Percentiles rank a stretch among this genome's conserved stretches.
Evolutionary conservation across 2,329 filamentous ascomycete species (phyloP).

Genomic region (Gnomoniopsis smithogilvyi): DNA sequence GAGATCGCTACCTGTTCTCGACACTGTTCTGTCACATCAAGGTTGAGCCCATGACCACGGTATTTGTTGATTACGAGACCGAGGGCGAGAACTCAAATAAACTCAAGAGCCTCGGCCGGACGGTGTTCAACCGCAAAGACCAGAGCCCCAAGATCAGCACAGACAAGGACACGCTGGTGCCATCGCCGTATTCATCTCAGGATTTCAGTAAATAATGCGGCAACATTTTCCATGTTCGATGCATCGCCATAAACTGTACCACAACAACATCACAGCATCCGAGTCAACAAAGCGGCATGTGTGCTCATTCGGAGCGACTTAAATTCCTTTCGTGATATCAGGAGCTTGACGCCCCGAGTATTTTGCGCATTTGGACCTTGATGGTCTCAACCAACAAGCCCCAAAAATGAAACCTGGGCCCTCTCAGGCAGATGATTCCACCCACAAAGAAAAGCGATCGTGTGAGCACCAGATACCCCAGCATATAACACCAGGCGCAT

Average conservation of each 20-base stretch:
- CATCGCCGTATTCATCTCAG: conserved; percentile 1
- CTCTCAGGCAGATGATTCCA: not conserved
- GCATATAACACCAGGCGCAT: conserved; percentile 8
- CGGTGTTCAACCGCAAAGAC: conserved; percentile 53
- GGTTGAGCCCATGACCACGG: conserved; percentile 55
- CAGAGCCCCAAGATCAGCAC: conserved; percentile 49
- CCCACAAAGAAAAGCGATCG: conserved; percentile 1
- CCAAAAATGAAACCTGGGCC: not conserved
- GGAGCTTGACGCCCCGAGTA: conserved; percentile 13
- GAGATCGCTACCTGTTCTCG: conserved; percentile 92
- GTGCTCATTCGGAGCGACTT: not conserved
- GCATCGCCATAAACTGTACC: not conserved
- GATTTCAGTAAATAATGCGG: not conserved
- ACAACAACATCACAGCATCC: not conserved
- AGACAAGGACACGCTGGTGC: conserved; percentile 27
- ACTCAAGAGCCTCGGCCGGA: conserved; percentile 54
- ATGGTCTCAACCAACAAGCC: not conserved
- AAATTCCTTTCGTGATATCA: not conserved
- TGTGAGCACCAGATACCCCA: conserved; percentile 16
- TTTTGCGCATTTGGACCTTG: not conserved
- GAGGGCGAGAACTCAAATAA: conserved; percentile 45
- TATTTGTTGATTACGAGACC: conserved; percentile 50
- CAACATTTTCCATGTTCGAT: not conserved
- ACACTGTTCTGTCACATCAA: conserved; percentile 89
- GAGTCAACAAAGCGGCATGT: conserved; percentile 7